Evolutionary conservation across 495 filamentous ascomycete genomes (phyloP), one percentile per base, ranked within the genome.

Genomic region (Talaromyces liani): DNA sequence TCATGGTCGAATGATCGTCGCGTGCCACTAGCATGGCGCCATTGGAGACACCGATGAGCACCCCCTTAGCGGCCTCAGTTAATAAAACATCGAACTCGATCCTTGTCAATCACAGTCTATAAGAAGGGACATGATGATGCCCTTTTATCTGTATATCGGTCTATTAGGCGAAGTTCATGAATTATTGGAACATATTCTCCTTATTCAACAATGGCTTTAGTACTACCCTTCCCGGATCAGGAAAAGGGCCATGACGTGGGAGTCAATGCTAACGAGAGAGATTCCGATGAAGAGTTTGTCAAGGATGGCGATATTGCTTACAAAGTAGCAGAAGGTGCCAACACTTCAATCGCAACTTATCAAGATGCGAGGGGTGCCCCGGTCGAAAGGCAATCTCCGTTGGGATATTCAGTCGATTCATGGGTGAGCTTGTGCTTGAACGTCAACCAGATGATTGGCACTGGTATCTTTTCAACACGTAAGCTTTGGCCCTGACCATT

Each of bases 401-500:
- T 89, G 24, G 87, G 86, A 4, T 87, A 87, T 67, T 70, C 79
- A 4, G 85, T 87, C 9, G 80, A 80, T 3, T 75, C 73, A 10
- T 60, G 84, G 58, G 84, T 84, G 9, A 81, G 84, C 22, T 73
- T 87, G 41, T 85, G 85, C 64, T 70, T 89, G 27, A 88, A 88
- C 63, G 66, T 89, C 27, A 84, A 81, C 64, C 81, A 83, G 68
- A 89, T 88, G 85, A 80, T 89, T 61, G 86, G 86, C 0, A 88
- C 85, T 0, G 85, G 86, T 12, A 79, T 89, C 3, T 89, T 84
- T 70, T 85, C 84, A 18, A 87, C 85, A 6, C 85, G 84, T 86
- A 58, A 66, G 83, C 31, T 18, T 8, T 36, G 7, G 2, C 9
- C 16, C 20, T 51, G 34, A 27, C 4, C 12, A 36, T n/a, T 54